These are phyloP conservation scores for Penicillium psychrosexuale DNA, from an alignment of 2,329 filamentous ascomycete genomes.

Conservation along the genomic window DNA sequence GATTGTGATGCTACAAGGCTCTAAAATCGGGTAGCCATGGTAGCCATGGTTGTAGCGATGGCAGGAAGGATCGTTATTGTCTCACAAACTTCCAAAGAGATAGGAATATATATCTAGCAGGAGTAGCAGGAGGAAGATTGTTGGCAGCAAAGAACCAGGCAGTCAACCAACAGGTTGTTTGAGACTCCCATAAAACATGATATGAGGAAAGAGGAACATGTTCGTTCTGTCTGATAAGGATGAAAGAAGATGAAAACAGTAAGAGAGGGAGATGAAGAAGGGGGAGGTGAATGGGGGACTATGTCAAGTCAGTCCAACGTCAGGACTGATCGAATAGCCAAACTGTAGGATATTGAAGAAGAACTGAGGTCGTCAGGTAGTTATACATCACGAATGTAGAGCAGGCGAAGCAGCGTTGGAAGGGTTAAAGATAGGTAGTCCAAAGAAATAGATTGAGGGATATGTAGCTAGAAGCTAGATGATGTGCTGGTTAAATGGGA, in stretches of 20 bases:
- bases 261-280: neutral
- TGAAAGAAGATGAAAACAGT: neutral
- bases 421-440: neutral
- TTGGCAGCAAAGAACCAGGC: neutral
- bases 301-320: neutral
- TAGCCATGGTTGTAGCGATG: too few relatives aligned
- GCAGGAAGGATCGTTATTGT: neutral
- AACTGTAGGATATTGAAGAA: neutral
- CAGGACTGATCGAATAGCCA: neutral
- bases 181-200: neutral
- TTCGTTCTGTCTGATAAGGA: neutral
- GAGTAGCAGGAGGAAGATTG: neutral
- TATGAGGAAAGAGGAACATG: neutral
- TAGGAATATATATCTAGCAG: neutral
- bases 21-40: too few relatives aligned
- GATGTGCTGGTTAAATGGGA: too few relatives aligned
- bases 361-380: too few relatives aligned
- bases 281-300: neutral
- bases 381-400: neutral
- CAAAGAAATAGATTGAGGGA: neutral
- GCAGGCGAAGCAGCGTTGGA: neutral
- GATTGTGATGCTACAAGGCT: too few relatives aligned
- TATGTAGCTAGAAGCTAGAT: neutral
- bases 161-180: neutral
- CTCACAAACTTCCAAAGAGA: neutral